phyloP scores from a whole-genome alignment of 768 basidiomycete species.

The Mycena metata region DNA sequence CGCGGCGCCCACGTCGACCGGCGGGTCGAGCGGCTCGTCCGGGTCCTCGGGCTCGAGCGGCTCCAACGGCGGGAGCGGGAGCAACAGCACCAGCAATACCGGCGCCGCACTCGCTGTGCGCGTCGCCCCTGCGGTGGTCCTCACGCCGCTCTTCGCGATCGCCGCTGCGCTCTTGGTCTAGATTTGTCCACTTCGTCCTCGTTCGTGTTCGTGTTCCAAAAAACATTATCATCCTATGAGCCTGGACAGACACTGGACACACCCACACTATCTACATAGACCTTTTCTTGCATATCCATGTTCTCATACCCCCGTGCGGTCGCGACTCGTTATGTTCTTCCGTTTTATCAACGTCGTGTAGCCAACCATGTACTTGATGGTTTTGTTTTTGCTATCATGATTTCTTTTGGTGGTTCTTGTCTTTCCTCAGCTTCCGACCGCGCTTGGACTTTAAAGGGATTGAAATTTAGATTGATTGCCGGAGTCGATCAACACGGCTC shows the following conservation, averaged over 20 bases:
- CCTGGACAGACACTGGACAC: background rate
- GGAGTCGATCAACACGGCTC: too few species aligned
- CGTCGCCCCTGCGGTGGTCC: background rate
- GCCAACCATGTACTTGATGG: too few species aligned
- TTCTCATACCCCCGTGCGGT: background rate
- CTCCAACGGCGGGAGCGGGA: background rate
- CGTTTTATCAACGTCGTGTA: too few species aligned
- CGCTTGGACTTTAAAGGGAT: too few species aligned
- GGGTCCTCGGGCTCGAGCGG: background rate
- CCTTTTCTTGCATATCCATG: background rate
- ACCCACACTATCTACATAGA: background rate
- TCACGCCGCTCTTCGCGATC: background rate
- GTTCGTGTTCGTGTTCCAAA: too few species aligned
- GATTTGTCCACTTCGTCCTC: too few species aligned
- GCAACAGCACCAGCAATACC: background rate
- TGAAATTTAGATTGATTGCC: too few species aligned
- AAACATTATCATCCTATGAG: background rate
- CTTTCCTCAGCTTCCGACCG: too few species aligned
- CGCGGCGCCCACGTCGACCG: constrained; percentile 1
- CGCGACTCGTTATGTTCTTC: too few species aligned
- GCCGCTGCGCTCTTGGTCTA: constrained; percentile 13
- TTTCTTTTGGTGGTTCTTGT: too few species aligned
- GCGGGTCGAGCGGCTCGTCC: background rate
- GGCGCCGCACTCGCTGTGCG: background rate
- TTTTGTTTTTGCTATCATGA: too few species aligned